Evolutionary conservation across 805 yeast species (phyloP).

Genomic region (Saccharomycopsis oosterbeekiorum): DNA sequence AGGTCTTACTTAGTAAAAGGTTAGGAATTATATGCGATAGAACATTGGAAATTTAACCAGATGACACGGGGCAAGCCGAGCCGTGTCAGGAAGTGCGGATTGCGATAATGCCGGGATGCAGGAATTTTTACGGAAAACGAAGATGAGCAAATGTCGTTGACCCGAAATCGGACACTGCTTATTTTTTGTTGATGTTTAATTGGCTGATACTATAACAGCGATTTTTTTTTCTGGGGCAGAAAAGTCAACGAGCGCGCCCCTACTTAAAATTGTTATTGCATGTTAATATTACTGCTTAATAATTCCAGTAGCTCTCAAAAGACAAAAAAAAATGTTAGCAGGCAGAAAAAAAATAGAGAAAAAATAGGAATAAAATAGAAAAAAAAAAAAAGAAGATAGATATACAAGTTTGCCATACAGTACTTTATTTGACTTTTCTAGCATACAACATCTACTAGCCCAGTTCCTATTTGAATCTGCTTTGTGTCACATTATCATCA

Average conservation of each 20-base stretch:
- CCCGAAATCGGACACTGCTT: slow-evolving; percentile 3
- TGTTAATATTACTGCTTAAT: background rate
- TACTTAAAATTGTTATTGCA: background rate
- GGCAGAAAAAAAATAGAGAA: background rate
- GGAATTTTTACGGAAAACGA: background rate
- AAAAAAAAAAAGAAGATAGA: no score
- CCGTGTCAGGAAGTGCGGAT: background rate
- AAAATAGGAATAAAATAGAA: background rate
- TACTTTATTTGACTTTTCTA: no score
- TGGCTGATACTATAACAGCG: background rate
- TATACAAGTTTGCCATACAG: no score
- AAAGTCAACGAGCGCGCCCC: background rate
- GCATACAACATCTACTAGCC: no score
- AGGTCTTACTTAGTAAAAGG: no score
- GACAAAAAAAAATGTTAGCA: background rate
- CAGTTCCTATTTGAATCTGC: background rate
- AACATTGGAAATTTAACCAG: no score
- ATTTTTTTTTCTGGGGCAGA: background rate
- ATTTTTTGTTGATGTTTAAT: background rate
- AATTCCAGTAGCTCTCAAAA: background rate
- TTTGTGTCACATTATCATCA: background rate
- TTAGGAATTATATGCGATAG: no score
- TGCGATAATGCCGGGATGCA: background rate
- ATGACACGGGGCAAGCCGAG: background rate
- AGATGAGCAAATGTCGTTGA: background rate